These are phyloP conservation scores for Linum trigynum DNA, from an alignment of 345 rosid genomes.

Conservation along the genomic window DNA sequence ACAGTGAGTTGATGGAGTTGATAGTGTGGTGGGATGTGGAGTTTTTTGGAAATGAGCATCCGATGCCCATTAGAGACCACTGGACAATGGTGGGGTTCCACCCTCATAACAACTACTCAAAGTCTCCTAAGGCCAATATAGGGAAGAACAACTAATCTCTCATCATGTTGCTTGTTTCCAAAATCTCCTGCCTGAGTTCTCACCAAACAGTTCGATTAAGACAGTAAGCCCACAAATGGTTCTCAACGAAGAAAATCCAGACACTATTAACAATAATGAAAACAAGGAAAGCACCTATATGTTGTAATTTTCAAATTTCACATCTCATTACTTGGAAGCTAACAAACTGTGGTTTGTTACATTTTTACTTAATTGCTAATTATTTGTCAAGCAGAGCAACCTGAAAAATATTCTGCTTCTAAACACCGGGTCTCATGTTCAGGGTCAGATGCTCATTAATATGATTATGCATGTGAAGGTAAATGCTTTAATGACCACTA, in stretches of 20 bases:
- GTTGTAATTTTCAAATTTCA: no score
- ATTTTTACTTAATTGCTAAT: no score
- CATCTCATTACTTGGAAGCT: neutral
- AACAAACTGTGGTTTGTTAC: neutral
- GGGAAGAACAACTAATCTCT: neutral
- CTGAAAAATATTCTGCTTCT: no score
- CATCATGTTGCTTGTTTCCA: neutral
- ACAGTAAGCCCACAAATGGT: no score
- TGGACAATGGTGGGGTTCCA: constrained; percentile 22
- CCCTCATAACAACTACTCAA: neutral
- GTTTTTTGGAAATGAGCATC: constrained; percentile 8
- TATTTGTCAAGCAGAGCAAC: no score
- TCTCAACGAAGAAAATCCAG: neutral
- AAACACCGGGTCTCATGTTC: no score
- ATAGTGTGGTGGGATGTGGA: neutral
- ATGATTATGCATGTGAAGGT: no score
- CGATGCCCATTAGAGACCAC: constrained; percentile 10
- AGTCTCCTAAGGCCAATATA: neutral
- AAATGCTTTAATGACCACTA: neutral
- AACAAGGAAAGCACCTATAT: no score
- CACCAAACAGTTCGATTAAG: no score
- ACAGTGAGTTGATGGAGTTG: constrained; percentile 1
- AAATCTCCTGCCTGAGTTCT: no score
- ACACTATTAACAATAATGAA: no score
- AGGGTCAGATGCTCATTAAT: neutral